phyloP scores from a whole-genome alignment of 2,329 filamentous ascomycete species.

The Massarina eburnea region DNA sequence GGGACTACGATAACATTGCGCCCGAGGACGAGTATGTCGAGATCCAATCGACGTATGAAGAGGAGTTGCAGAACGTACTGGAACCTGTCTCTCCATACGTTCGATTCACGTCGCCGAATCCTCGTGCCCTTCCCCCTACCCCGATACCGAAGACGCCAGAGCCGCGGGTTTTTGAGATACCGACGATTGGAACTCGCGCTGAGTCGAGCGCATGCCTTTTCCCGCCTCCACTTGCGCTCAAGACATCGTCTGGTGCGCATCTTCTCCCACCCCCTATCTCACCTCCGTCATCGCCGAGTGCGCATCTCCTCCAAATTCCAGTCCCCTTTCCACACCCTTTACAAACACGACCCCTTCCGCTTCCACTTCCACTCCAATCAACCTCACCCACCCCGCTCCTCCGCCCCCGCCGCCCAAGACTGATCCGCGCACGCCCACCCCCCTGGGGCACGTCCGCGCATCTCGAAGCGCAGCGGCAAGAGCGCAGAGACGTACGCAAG shows the following conservation, averaged over 20 bases:
- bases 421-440: slow-evolving; percentile 2
- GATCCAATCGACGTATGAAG: neutral
- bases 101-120: neutral
- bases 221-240: neutral
- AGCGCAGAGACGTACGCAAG: neutral
- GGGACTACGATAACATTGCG: neutral
- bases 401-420: neutral
- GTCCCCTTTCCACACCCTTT: too few species aligned
- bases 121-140: neutral
- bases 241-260: too few species aligned
- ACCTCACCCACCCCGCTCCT: neutral
- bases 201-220: neutral
- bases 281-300: too few species aligned
- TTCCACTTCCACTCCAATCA: neutral
- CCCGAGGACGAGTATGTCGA: neutral
- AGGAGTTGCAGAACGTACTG: neutral
- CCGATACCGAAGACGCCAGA: neutral
- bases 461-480: slow-evolving; percentile 1
- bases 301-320: too few species aligned
- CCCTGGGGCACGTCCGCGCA: slow-evolving; percentile 4
- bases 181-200: too few species aligned
- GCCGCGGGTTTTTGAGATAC: too few species aligned
- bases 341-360: neutral
- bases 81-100: neutral
- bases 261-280: too few species aligned